Evolutionary conservation across 2,329 filamentous ascomycete genomes (phyloP), one percentile per base, ranked within the genome.

Genomic region (Penicillium sp.): DNA sequence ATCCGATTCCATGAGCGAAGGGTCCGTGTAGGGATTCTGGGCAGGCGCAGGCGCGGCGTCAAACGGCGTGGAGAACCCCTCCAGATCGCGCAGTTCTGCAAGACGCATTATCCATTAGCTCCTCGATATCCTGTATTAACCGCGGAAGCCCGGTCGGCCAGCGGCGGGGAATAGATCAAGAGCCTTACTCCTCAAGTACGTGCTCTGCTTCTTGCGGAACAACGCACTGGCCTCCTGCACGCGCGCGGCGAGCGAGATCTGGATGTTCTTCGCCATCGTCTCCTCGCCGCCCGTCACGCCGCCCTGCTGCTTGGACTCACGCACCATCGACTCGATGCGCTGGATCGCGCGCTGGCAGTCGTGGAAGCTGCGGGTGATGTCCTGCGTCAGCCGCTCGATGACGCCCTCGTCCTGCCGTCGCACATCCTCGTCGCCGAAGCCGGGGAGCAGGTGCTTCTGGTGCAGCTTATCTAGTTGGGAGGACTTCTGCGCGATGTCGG

Each of bases 171-270:
- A 28, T 18, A 16, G 17, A 15, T 17, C 18, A 10, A 26, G 11
- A 18, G 4, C 53, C 71, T 58, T 74, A 94, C 89, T 96, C 70
- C 94, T 96, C 37, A 98, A 70, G 68, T 98, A 98, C 36, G 84
- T 85, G 62, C 90, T 91, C 72, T 98, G 93, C 72, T 96, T 97
- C 76, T 97, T 98, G 58, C 93, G 80, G 64, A 98, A 98, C 48
- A 79, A 77, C 19, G 93, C 86, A 70, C 90, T 96, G 33, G 88
- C 84, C 55, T 97, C 90, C 65, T 96, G 90, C 0, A 97, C 88
- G 47, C 87, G 78, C 1, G 87, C 77, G 1, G 93, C 93, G 26
- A 97, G 76, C 11, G 87, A 93, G 51, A 94, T 88, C 66, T 97
- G 90, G 43, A 98, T 87, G 61, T 98, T 98, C 69, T 82, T 84